Percentiles rank a stretch among this genome's conserved stretches.
Conservation (phyloP, 129 eudicot genomes). For the Artemisia tridentata region DNA sequence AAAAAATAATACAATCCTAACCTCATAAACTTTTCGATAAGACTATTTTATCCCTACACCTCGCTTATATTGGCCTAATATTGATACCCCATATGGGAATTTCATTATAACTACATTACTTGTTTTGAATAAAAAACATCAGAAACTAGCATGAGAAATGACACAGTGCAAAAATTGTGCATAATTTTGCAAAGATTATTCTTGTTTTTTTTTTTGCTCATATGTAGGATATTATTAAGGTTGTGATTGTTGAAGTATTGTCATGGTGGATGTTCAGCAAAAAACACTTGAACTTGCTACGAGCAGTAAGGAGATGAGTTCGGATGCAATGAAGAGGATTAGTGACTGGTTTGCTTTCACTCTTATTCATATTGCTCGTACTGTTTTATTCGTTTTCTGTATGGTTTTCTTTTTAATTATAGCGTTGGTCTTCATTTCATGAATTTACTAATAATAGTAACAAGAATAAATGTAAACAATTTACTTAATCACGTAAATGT, state of each 20-base stretch:
- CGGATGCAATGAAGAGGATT: conserved; percentile 83
- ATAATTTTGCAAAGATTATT: not conserved
- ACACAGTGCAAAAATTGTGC: not conserved
- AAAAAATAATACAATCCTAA: conserved; percentile 10
- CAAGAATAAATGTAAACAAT: not conserved
- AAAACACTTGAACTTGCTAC: conserved; percentile 36
- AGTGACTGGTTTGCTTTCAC: conserved; percentile 70
- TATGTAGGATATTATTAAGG: conserved; percentile 4
- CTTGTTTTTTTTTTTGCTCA: not conserved
- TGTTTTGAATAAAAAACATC: conserved; percentile 14
- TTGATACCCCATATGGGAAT: conserved; percentile 19
- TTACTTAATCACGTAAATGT: not conserved
- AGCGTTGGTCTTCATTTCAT: not conserved
- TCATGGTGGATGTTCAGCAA: conserved; percentile 53
- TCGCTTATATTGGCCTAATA: not conserved
- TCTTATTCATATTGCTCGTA: conserved; percentile 5
- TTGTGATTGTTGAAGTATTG: conserved; percentile 24
- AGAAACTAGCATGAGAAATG: not conserved
- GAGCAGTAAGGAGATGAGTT: conserved; percentile 54
- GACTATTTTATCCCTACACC: conserved; percentile 8
- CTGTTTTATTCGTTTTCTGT: not conserved
- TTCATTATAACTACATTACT: not conserved
- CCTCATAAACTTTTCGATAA: not conserved
- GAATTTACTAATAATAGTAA: not conserved
- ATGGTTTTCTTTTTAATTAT: not conserved